Percentiles rank a stretch among this genome's conserved stretches.
Conservation (phyloP, 2,329 filamentous ascomycete genomes). For the Dactylellina drechsleri region DNA sequence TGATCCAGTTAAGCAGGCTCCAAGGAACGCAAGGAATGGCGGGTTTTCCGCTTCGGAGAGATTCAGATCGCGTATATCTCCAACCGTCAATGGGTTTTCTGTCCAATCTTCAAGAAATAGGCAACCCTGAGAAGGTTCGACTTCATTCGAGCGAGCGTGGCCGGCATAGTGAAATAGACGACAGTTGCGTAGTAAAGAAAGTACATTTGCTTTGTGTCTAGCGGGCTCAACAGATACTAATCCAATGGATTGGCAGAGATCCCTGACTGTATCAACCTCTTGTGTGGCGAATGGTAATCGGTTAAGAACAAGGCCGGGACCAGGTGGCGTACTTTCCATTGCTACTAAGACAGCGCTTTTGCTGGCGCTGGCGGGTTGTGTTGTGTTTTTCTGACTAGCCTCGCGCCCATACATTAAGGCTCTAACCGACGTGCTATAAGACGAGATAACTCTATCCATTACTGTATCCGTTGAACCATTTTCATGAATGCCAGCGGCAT, state of each 20-base stretch:
- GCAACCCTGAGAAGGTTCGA: not conserved
- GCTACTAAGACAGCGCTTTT: conserved; percentile 59
- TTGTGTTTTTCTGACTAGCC: not conserved
- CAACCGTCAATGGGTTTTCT: not conserved
- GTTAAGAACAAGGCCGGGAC: conserved; percentile 53
- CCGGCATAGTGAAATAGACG: not conserved
- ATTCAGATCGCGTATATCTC: not conserved
- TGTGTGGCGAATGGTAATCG: not conserved
- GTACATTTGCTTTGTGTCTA: not conserved
- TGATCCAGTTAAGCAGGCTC: not conserved
- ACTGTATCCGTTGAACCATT: conserved; percentile 57
- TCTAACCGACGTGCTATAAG: too few relatives aligned
- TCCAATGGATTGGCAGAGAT: not conserved
- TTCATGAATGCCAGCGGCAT: conserved; percentile 60
- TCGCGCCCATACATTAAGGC: conserved; percentile 59
- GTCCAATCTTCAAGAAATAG: not conserved
- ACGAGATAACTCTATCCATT: too few relatives aligned
- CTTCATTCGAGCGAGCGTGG: not conserved
- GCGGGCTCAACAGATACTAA: not conserved
- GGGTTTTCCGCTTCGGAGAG: not conserved
- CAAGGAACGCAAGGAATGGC: not conserved
- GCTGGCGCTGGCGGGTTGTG: not conserved
- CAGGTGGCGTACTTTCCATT: conserved; percentile 59
- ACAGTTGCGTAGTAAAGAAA: not conserved
- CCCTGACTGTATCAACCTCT: not conserved